Evolutionary conservation across 2,329 filamentous ascomycete species (phyloP).

Genomic region (Fusarium caatingaense): DNA sequence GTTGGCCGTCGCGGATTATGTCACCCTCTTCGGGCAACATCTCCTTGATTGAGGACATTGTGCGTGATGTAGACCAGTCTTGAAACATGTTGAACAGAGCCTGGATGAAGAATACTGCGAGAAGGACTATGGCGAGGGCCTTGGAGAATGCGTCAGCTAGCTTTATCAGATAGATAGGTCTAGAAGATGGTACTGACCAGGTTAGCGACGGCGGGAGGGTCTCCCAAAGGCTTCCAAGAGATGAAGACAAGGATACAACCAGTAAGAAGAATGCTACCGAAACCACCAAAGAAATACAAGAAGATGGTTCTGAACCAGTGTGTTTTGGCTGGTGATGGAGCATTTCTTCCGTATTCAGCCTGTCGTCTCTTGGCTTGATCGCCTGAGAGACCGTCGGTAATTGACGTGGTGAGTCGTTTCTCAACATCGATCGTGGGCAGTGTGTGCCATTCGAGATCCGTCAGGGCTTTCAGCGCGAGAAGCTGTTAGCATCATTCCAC

Average conservation of each 20-base stretch:
- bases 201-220: slow-evolving; percentile 7
- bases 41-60: slow-evolving; percentile 18
- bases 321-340: neutral
- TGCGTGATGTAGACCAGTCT: slow-evolving; percentile 17
- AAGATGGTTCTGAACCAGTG: slow-evolving; percentile 24
- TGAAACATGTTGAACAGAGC: slow-evolving; percentile 19
- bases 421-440: neutral
- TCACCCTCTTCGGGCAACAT: slow-evolving; percentile 10
- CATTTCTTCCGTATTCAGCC: slow-evolving; percentile 14
- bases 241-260: slow-evolving; percentile 6
- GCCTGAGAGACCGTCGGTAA: neutral
- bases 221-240: slow-evolving; percentile 14
- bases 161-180: too few species aligned
- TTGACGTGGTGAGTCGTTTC: slow-evolving; percentile 16
- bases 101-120: neutral
- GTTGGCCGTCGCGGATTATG: slow-evolving; percentile 1
- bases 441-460: slow-evolving; percentile 20
- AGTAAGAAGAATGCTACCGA: neutral
- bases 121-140: slow-evolving; percentile 5
- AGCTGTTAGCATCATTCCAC: fast-evolving
- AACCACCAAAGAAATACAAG: slow-evolving; percentile 12
- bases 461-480: neutral
- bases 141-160: neutral
- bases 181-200: neutral
- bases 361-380: neutral